Percentiles rank a stretch among this genome's conserved stretches.
Conservation (phyloP, 805 yeast species). For the Wickerhamomyces alni region DNA sequence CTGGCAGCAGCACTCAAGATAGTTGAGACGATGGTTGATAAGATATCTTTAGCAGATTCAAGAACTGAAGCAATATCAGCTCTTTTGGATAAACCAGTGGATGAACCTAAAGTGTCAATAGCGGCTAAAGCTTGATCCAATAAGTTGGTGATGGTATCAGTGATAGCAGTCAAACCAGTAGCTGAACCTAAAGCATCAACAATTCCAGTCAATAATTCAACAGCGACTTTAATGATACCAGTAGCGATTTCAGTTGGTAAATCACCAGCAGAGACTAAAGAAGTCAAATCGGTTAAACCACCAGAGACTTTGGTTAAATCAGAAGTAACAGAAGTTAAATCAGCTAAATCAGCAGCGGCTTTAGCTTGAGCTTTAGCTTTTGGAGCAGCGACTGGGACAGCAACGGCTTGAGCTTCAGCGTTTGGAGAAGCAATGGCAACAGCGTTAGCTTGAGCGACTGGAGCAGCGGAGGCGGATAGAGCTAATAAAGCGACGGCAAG, state of each 20-base stretch:
- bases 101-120: constrained; percentile 5
- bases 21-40: constrained; percentile 5
- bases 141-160: constrained; percentile 6
- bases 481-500: constrained; percentile 27
- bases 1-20: constrained; percentile 1
- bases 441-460: constrained; percentile 9
- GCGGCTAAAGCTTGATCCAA: constrained; percentile 6
- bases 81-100: constrained; percentile 3
- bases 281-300: constrained; percentile 4
- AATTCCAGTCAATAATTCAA: constrained; percentile 6
- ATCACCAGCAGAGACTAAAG: constrained; percentile 2
- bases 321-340: no score
- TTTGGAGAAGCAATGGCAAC: constrained; percentile 8
- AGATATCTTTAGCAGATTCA: constrained; percentile 1
- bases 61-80: constrained; percentile 2
- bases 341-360: constrained; percentile 2
- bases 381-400: constrained; percentile 4
- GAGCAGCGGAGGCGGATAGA: constrained; percentile 19
- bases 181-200: constrained; percentile 8
- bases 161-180: constrained; percentile 5
- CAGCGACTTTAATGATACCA: constrained; percentile 3
- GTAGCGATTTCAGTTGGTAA: constrained; percentile 7
- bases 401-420: constrained; percentile 7
- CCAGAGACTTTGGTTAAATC: not conserved
- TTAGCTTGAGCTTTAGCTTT: constrained; percentile 1